A percentile compares a stretch with the other conserved stretches of the same genome.
Conservation (phyloP, 2,329 filamentous ascomycete genomes). For the Neofusicoccum sp. region DNA sequence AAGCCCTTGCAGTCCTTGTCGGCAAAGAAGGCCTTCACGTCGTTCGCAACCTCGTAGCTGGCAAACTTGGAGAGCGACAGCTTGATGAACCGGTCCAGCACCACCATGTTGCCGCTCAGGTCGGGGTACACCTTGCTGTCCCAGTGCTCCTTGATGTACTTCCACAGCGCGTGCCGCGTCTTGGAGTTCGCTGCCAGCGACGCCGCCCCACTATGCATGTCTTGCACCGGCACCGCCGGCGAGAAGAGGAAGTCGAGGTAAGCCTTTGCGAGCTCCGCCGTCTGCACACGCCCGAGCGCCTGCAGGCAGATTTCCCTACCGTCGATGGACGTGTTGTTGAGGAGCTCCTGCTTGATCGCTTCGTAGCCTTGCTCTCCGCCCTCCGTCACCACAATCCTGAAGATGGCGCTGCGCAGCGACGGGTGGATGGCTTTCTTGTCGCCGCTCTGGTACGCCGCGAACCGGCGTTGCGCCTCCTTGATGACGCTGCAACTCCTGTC, state of each 20-base stretch:
- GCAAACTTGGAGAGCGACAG: slow-evolving; percentile 76
- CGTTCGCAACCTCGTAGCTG: slow-evolving; percentile 64
- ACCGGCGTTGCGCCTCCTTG: slow-evolving; percentile 73
- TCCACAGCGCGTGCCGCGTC: slow-evolving; percentile 75
- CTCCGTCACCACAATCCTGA: slow-evolving; percentile 73
- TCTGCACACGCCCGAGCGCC: slow-evolving; percentile 71
- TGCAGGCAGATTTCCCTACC: slow-evolving; percentile 83
- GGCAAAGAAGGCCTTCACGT: slow-evolving; percentile 82
- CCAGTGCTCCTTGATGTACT: slow-evolving; percentile 84
- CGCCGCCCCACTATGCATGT: slow-evolving; percentile 79
- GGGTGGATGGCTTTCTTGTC: slow-evolving; percentile 71
- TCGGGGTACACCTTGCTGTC: slow-evolving; percentile 62
- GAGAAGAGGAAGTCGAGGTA: slow-evolving; percentile 76
- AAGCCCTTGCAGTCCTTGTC: slow-evolving; percentile 83
- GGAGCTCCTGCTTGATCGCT: slow-evolving; percentile 80
- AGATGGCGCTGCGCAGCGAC: slow-evolving; percentile 76
- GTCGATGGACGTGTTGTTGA: slow-evolving; percentile 78
- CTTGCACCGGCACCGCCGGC: slow-evolving; percentile 78
- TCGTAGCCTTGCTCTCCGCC: slow-evolving; percentile 68
- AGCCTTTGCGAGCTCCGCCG: slow-evolving; percentile 64
- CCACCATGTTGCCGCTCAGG: slow-evolving; percentile 76
- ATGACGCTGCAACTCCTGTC: slow-evolving; percentile 56
- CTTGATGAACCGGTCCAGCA: slow-evolving; percentile 85
- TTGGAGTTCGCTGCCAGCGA: slow-evolving; percentile 71
- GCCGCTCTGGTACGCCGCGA: slow-evolving; percentile 72